Percentiles rank a stretch among this genome's conserved stretches.
phyloP scores from a whole-genome alignment of 2,329 filamentous ascomycete species.

The Trichoderma sp. region DNA sequence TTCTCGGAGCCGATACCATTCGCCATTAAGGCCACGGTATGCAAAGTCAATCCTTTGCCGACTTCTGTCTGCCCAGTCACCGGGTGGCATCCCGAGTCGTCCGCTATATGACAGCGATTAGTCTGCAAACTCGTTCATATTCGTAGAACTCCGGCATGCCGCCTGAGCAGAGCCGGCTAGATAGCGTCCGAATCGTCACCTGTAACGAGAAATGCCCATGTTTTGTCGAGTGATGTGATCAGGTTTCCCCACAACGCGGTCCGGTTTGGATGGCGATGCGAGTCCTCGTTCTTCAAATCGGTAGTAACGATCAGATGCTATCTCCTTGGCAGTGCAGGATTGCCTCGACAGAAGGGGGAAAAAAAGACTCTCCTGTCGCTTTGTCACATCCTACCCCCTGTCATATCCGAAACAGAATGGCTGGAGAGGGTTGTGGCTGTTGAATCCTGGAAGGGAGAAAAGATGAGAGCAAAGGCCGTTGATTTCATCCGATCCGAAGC shows the following conservation, averaged over 20 bases:
- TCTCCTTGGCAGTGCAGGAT: neutral
- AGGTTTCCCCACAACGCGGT: neutral
- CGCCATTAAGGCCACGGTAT: neutral
- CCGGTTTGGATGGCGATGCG: neutral
- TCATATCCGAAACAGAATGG: neutral
- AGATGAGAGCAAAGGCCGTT: neutral
- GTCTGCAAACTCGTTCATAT: neutral
- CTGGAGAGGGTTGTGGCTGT: neutral
- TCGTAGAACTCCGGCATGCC: neutral
- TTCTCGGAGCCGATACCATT: neutral
- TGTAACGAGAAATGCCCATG: conserved; percentile 2
- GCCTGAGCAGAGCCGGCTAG: neutral
- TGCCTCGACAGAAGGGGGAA: neutral
- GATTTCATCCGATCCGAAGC: neutral
- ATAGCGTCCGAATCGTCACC: neutral
- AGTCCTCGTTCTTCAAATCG: neutral
- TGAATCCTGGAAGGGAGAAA: neutral
- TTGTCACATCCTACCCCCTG: neutral
- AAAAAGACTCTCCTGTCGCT: neutral
- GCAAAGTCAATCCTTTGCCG: neutral
- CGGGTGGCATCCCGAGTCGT: neutral
- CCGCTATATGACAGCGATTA: neutral
- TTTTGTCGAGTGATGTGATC: conserved; percentile 2
- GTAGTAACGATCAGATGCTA: neutral
- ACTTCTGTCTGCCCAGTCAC: neutral